Evolutionary conservation across 805 yeast genomes (phyloP), one percentile per base, ranked within the genome.

Genomic region (Candida anglica): DNA sequence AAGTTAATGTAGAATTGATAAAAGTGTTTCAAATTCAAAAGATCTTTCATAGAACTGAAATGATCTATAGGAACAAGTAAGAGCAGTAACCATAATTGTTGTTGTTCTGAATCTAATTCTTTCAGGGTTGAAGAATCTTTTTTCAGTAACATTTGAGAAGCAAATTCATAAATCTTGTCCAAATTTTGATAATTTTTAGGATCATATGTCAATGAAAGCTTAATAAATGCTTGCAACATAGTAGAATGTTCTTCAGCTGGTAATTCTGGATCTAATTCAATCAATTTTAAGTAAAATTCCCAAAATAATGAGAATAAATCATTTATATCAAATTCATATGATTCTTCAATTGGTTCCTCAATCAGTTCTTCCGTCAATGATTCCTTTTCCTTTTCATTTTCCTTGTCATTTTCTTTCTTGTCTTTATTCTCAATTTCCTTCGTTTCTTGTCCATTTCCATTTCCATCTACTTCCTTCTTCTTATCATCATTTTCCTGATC

Each of bases 181-280:
- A 88, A 63, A 53, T 84, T 77, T 4, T 66, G 71, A 40, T 66
- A 67, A 37, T 79, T 74, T 0, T 71, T 62, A 5, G 86, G 83
- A 50, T 84, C 84, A 60, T 79, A 85, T 4, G 71, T 66, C 26
- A 86, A 63, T 0, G 87, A 71, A 28, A 89, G 56, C 41, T 72
- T 73, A 33, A 82, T 68, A 20, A 86, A 67, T n/a, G 82, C 75
- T 38, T 79, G 81, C 28, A 86, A 61, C 15, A 88, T 65, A 1
- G 73, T 66, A 6, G 84, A 71, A 36, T 76, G 75, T 39, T 85
- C 91, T 19, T 73, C 77, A n/a, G 73, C 50, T 1, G 86, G 64
- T n/a, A 87, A 57, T 31, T 79, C 82, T 0, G 86, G 82, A 39
- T 82, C 76, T 7, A 69, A 57, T 30, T 75, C 66, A 34, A 70